Evolutionary conservation across 768 basidiomycete genomes (phyloP), one percentile per base, ranked within the genome.

Genomic region (Suillus alpinus): DNA sequence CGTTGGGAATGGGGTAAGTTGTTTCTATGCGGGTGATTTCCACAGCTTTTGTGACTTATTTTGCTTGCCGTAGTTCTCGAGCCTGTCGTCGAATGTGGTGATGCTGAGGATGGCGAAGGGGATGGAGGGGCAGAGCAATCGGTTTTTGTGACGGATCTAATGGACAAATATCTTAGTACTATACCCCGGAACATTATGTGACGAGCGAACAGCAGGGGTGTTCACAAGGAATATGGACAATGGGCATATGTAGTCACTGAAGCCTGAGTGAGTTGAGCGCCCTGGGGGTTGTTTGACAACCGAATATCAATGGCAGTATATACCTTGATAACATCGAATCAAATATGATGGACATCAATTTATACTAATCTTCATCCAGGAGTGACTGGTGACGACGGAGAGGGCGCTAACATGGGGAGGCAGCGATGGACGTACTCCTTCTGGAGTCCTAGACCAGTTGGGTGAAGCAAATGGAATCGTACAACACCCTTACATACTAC

Each of bases 1-100:
- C 66, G 72, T 86, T 7, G 86, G 85, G 0, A 87, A 86, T 64
- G 85, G 85, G 59, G 84, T 86, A 52, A 66, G 83, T 78, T 3
- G 16, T 53, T 56, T 58, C n/a, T 36, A 56, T 14, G 34, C 47
- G 37, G 37, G 13, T 23, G 1, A 7, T n/a, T 7, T 39, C 4
- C 26, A 10, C 8, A 8, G 12, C 43, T 16, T 8, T 31, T 16
- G 34, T 56, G 8, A 53, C 46, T 34, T 8, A 29, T 29, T 9
- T 5, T 5, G 5, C 4, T 43, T n/a, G 7, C 16, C 41, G 14
- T 55, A 72, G 67, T 83, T 83, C 66, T 84, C 82, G 56, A 83
- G 82, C 62, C 61, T 83, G 47, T 76, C 77, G 16, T 78, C 81
- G 32, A 83, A 84, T 58, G 78, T 83, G 58, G 74, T 83, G 13